Base-by-base conservation (phyloP, 495 filamentous ascomycete species). In the Penicillium steckii region DNA sequence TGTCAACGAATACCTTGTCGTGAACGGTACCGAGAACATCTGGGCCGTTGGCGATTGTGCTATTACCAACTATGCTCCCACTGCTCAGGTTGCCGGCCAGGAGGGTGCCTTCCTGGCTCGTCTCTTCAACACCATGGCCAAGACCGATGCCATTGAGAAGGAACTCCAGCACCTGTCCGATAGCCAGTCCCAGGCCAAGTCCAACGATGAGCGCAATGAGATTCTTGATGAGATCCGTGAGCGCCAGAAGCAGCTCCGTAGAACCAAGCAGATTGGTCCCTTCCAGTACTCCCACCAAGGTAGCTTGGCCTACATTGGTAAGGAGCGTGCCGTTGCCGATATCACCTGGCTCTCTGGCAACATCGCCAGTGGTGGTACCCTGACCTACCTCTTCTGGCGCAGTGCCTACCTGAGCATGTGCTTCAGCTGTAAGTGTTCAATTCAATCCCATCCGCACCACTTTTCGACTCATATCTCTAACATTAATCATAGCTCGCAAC, bases 221-320 rank as follows among this genome's bases (percentile, higher is more conserved):
- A 61, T 81, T 48, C 79, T 86, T 35, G 76, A 72, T 15, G 78
- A 95, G 75, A 95, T 97, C 65, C 88, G 91, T 67, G 77, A 83
- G 48, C 77, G 87, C 58, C 89, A 96, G 81, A 89, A 87, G 71
- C 83, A 93, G 61, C 80, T 97, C 49, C 84, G 89, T 47, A 81
- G 91, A 48, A 85, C 93, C 66, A 96, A 95, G 82, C 86, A 93
- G 71, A 84, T 96, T 64, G 92, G 90, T 56, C 94, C 94, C 24
- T 98, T 98, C 78, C 87, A 96, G 77, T 98, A 98, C 80, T 89
- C 88, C 30, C 94, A 98, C 75, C 91, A 98, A 77, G 94, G 94
- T 62, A 90, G 85, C 62, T 70, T 99, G 70, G 94, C 94, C 46
- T 99, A 99, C 73, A 99, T 99, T 71, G 94, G 94, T 42, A 93